These are phyloP conservation scores for Craspedostauros australis DNA, from an alignment of 108 stramenopile genomes.

Conservation along the genomic window DNA sequence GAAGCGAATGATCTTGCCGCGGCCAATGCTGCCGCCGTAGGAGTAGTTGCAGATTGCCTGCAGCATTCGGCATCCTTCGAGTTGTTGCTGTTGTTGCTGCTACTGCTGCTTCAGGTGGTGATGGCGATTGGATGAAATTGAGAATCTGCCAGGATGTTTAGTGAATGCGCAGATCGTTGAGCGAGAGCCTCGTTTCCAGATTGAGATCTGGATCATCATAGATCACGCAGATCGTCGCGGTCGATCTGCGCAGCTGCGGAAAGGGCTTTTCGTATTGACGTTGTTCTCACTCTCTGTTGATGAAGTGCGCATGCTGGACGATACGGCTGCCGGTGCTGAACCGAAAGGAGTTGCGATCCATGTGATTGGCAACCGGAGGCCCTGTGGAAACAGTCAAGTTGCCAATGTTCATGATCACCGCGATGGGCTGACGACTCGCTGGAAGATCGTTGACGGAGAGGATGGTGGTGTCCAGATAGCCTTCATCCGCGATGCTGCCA, in stretches of 20 bases:
- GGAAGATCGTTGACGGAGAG: slow-evolving; percentile 71
- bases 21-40: neutral
- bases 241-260: too few relatives aligned
- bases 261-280: too few relatives aligned
- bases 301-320: too few relatives aligned
- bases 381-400: slow-evolving; percentile 55
- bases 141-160: slow-evolving; percentile 74
- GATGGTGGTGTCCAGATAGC: slow-evolving; percentile 45
- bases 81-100: too few relatives aligned
- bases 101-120: too few relatives aligned
- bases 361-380: slow-evolving; percentile 63
- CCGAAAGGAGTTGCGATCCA: slow-evolving; percentile 70
- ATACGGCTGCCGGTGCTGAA: slow-evolving; percentile 21
- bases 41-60: neutral
- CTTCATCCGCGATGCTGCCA: too few relatives aligned
- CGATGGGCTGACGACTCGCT: slow-evolving; percentile 32
- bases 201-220: slow-evolving; percentile 23
- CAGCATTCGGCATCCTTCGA: too few relatives aligned
- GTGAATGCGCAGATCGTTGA: slow-evolving; percentile 42
- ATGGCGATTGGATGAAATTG: slow-evolving; percentile 31
- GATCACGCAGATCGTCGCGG: too few relatives aligned
- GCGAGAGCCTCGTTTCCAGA: slow-evolving; percentile 17
- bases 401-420: slow-evolving; percentile 33
- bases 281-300: too few relatives aligned
- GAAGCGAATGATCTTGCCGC: slow-evolving; percentile 12